Evolutionary conservation across 2,329 filamentous ascomycete species (phyloP).

Genomic region (Phaeosphaeriaceae sp.): DNA sequence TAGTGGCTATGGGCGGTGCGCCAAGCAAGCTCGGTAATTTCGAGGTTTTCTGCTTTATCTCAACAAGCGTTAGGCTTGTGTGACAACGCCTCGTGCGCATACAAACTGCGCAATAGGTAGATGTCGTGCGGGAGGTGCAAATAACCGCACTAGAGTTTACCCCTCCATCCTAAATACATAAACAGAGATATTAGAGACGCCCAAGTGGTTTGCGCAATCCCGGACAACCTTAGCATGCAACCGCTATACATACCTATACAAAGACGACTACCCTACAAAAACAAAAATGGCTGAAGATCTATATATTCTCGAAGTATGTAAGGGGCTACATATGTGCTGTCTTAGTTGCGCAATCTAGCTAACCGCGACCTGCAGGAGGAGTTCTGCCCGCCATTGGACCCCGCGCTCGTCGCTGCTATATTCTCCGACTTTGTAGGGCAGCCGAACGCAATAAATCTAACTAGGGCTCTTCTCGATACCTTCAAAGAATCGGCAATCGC

Average conservation of each 20-base stretch:
- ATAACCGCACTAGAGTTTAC: neutral
- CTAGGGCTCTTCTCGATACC: slow-evolving; percentile 66
- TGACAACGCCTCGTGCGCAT: slow-evolving; percentile 8
- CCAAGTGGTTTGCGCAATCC: neutral
- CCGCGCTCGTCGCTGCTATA: slow-evolving; percentile 78
- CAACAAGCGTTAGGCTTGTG: slow-evolving; percentile 8
- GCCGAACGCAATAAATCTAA: slow-evolving; percentile 58
- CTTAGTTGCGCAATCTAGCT: slow-evolving; percentile 16
- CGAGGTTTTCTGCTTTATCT: slow-evolving; percentile 2
- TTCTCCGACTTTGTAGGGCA: slow-evolving; percentile 73
- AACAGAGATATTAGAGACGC: neutral
- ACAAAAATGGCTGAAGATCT: slow-evolving; percentile 46
- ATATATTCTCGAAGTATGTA: slow-evolving; percentile 40
- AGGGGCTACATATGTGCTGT: too few relatives aligned
- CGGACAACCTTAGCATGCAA: slow-evolving; percentile 34
- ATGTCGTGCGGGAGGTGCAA: slow-evolving; percentile 3
- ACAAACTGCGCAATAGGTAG: slow-evolving; percentile 5
- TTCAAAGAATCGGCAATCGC: slow-evolving; percentile 68
- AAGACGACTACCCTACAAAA: slow-evolving; percentile 33
- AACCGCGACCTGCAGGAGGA: slow-evolving; percentile 60
- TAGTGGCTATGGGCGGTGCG: neutral
- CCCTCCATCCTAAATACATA: neutral
- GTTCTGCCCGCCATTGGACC: slow-evolving; percentile 77
- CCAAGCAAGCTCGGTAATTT: slow-evolving; percentile 21
- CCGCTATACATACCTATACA: slow-evolving; percentile 17